Evolutionary conservation across 306 rosid genomes (phyloP), one percentile per base, ranked within the genome.

Genomic region (Begonia fuchsioides): DNA sequence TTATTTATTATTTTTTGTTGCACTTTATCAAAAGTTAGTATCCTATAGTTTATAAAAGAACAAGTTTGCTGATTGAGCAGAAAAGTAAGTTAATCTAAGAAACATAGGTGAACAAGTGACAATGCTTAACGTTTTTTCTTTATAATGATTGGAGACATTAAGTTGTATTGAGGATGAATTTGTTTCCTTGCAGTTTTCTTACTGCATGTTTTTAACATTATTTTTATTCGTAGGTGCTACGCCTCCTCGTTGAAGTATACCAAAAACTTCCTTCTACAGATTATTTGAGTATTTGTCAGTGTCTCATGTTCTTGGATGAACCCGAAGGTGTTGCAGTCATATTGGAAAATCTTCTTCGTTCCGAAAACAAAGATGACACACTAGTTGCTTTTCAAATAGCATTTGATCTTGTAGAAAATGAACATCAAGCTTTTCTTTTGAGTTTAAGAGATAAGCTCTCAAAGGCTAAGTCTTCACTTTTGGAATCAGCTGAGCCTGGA

Each of bases 241-340:
- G 85, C 46, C 94, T 90, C 51, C 95, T 84, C 47, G 97, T 90
- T 65, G 82, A 80, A 71, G 95, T 90, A 55, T 84, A 78, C 57
- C 93, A 84, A 67, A 84, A 79, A 84, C 82, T 90, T 41, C 82
- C 93, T 51, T 84, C 94, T 51, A 95, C 95, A 11, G 97, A 90
- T 72, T 81, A 81, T 75, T 81, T 90, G 72, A 90, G 95, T 64
- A 77, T 90, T 59, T 90, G 97, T 32, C 97, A 90, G 57, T 90
- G 94, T 76, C 95, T 79, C 39, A 90, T 90, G 97, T 84, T 84
- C 68, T 75, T 90, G 92, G 82, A 79, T 69, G 97, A 81, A 67
- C 79, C 95, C 13, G 92, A 81, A 67, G 92, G 80, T 51, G 95
- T 84, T 64, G 87, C 97, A 43, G 76, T 65, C 75, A 84, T 81